Base-by-base conservation (phyloP, 2,329 filamentous ascomycete species). In the Epichloe scottii region DNA sequence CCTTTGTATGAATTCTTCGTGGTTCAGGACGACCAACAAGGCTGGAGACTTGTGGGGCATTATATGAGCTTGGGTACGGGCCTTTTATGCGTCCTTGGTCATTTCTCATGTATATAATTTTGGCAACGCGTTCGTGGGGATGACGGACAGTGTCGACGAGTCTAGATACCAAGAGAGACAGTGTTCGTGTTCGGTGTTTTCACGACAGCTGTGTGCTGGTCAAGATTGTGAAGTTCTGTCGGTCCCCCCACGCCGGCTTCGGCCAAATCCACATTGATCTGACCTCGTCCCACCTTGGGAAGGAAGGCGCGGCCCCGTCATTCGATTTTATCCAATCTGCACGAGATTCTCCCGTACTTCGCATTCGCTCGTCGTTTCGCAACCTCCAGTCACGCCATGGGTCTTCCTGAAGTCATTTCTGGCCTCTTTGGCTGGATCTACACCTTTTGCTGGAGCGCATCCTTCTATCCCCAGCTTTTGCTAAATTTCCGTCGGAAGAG, bases 401-500 rank as follows among this genome's bases (percentile, higher is more conserved):
- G 63, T 49, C 70, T 79, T 56, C 72, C 82, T 53, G 58, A 64
- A 33, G 59, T 73, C 52, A 50, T 79, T 17, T 81, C 77, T 48
- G 76, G 72, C 62, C 62, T 85, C 34, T 79, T 87, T 59, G 86
- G 86, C 66, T 89, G 86, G 85, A 69, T 84, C 62, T 90, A 90
- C 68, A 84, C 80, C 56, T 56, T 82, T 46, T 81, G 78, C 67
- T 93, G 91, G 91, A 91, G 87, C 12, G 70, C 84, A 15, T 95
- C 89, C 15, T 97, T 96, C 71, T 97, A 97, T 66, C 90, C 91
- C 1, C 93, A 97, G 65, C 81, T 86, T 6, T 69, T 94, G 54
- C 77, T 89, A 55, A 97, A 96, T 74, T 84, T 76, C 65, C 74
- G 73, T 33, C 84, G 89, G 50, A 79, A 80, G 52, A 86, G 87